Percentiles rank a stretch among this genome's conserved stretches.
Evolutionary conservation across 176 grass and related monocot species (phyloP).

Genomic region (Oryza rufipogon): DNA sequence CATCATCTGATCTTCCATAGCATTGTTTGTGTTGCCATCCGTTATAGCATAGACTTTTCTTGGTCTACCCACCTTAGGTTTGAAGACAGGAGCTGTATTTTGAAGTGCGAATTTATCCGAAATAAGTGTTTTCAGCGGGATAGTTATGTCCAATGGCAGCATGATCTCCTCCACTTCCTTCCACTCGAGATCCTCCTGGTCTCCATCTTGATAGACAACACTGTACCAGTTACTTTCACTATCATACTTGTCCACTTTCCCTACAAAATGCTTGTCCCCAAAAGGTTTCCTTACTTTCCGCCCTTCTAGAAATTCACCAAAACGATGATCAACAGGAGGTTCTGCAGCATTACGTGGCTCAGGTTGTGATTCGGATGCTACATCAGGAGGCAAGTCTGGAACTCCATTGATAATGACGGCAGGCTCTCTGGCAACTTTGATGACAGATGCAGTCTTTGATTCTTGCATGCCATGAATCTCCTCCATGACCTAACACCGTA

Average conservation of each 20-base stretch:
- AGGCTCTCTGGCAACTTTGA: conserved; percentile 76
- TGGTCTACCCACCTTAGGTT: conserved; percentile 40
- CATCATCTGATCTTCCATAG: conserved; percentile 25
- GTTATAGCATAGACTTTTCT: conserved; percentile 48
- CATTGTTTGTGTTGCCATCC: conserved; percentile 24
- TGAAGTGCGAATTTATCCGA: conserved; percentile 53
- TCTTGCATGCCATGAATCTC: conserved; percentile 32
- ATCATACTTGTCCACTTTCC: conserved; percentile 72
- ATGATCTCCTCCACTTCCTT: conserved; percentile 76
- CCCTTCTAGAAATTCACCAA: conserved; percentile 86
- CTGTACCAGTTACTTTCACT: conserved; percentile 89
- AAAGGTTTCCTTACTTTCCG: conserved; percentile 80
- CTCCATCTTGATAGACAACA: conserved; percentile 82
- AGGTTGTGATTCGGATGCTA: conserved; percentile 23
- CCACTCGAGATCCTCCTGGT: conserved; percentile 95
- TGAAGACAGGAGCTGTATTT: conserved; percentile 32
- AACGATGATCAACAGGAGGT: conserved; percentile 62
- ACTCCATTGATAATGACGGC: conserved; percentile 82
- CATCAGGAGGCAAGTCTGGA: conserved; percentile 53
- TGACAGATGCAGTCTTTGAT: conserved; percentile 45
- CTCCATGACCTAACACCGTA: conserved; percentile 56
- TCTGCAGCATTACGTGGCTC: conserved; percentile 28
- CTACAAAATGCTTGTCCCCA: conserved; percentile 62
- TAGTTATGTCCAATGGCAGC: conserved; percentile 82
- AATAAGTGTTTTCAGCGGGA: conserved; percentile 81